A percentile compares a stretch with the other conserved stretches of the same genome.
Evolutionary conservation across 1,284 basidiomycete species (phyloP).

Genomic region (Anthracocystis setariae): DNA sequence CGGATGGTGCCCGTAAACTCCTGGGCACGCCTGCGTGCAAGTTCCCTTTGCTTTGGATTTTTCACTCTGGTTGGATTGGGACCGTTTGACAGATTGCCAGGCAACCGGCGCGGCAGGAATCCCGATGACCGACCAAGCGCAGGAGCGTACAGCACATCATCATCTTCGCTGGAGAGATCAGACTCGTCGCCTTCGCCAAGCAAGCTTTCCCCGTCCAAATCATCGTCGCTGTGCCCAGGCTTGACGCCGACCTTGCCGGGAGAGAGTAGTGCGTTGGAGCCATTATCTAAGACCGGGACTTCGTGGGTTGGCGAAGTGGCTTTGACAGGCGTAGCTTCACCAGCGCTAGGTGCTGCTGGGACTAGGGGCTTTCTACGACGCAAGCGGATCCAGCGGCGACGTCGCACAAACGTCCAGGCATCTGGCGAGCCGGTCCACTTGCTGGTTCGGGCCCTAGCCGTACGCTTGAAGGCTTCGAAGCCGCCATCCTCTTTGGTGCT

Average conservation of each 20-base stretch:
- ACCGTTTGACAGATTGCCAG: conserved; percentile 44
- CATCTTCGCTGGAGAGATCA: conserved; percentile 46
- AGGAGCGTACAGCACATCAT: conserved; percentile 32
- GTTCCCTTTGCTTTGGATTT: conserved; percentile 9
- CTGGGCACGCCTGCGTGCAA: conserved; percentile 34
- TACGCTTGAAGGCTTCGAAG: conserved; percentile 61
- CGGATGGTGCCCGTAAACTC: conserved; percentile 59
- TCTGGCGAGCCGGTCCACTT: conserved; percentile 61
- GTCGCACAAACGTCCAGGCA: conserved; percentile 60
- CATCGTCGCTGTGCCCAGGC: conserved; percentile 31
- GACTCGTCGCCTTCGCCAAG: conserved; percentile 32
- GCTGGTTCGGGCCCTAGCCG: conserved; percentile 45
- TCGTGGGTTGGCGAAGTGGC: conserved; percentile 22
- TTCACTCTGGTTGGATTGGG: conserved; percentile 26
- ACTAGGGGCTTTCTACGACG: conserved; percentile 45
- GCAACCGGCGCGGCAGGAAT: conserved; percentile 47
- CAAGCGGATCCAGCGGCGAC: conserved; percentile 64
- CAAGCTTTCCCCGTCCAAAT: conserved; percentile 25
- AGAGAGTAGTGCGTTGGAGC: conserved; percentile 1
- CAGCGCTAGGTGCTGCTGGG: conserved; percentile 1
- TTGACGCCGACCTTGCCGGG: conserved; percentile 17
- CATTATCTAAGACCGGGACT: conserved; percentile 4
- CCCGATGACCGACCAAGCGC: conserved; percentile 31
- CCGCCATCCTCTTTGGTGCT: conserved; percentile 58
- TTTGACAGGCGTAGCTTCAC: conserved; percentile 8